Percentiles rank a stretch among this genome's conserved stretches.
Evolutionary conservation across 352 stramenopile genomes (phyloP).

Genomic region (Achlya hypogyna): DNA sequence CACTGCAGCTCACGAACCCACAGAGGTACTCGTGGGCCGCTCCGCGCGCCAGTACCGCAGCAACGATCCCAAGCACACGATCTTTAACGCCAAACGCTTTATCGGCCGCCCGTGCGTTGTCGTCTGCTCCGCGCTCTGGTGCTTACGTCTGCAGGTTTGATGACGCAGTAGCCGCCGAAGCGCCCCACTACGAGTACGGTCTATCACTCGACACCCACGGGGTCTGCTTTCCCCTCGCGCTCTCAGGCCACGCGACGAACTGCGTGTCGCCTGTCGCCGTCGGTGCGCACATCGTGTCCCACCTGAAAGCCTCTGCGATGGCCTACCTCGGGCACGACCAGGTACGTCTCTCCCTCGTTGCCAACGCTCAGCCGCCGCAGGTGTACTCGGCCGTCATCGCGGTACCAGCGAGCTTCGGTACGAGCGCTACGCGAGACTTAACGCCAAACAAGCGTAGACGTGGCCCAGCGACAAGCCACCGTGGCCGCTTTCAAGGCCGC

Average conservation of each 20-base stretch:
- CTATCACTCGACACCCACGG: constrained; percentile 24
- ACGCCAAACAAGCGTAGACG: too few species aligned
- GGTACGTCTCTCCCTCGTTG: constrained; percentile 11
- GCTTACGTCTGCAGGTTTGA: constrained; percentile 27
- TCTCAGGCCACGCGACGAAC: constrained; percentile 27
- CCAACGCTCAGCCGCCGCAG: constrained; percentile 2
- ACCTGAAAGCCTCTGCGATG: constrained; percentile 38
- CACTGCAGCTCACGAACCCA: background rate
- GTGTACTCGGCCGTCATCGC: constrained; percentile 56
- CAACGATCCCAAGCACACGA: constrained; percentile 45
- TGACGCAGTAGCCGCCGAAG: constrained; percentile 21
- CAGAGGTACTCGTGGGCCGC: constrained; percentile 41
- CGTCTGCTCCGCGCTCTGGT: background rate
- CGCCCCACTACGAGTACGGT: constrained; percentile 39
- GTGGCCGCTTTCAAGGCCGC: constrained; percentile 34
- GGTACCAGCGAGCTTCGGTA: constrained; percentile 43
- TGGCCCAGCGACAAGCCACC: constrained; percentile 34
- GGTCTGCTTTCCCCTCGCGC: constrained; percentile 39
- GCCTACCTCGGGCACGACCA: constrained; percentile 55
- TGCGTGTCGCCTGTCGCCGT: constrained; percentile 43
- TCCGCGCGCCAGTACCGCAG: constrained; percentile 37
- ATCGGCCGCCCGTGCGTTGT: constrained; percentile 38
- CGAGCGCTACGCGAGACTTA: too few species aligned
- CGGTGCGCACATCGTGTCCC: constrained; percentile 32
- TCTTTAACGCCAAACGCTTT: constrained; percentile 74